A percentile compares a stretch with the other conserved stretches of the same genome.
These are phyloP conservation scores for Phytopythium chamaehyphon DNA, from an alignment of 352 stramenopile genomes.

Conservation along the genomic window DNA sequence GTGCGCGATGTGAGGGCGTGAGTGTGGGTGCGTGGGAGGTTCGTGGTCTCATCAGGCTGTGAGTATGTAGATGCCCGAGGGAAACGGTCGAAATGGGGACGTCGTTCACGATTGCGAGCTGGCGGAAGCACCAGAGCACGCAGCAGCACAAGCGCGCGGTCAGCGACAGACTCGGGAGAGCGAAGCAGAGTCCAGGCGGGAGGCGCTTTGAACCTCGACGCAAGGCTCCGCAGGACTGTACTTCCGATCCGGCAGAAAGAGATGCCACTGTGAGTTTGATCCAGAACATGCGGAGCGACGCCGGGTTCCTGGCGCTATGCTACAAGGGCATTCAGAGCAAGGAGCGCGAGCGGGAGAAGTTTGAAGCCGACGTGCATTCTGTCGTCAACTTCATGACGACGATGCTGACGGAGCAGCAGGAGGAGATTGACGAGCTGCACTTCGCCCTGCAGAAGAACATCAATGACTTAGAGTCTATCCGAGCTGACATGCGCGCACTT, in stretches of 20 bases:
- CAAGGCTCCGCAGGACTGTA: not conserved
- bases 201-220: not conserved
- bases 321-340: conserved; percentile 17
- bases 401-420: conserved; percentile 44
- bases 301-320: conserved; percentile 19
- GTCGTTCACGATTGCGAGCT: conserved; percentile 17
- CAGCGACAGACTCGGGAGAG: not conserved
- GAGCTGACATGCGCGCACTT: conserved; percentile 15
- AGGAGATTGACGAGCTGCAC: conserved; percentile 14
- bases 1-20: conserved; percentile 31
- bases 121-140: conserved; percentile 24
- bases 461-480: conserved; percentile 16
- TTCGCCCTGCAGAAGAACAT: conserved; percentile 11
- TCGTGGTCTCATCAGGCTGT: too few relatives aligned
- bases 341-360: conserved; percentile 15
- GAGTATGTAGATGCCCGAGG: conserved; percentile 4
- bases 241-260: too few relatives aligned
- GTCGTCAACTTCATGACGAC: conserved; percentile 43
- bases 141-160: conserved; percentile 1
- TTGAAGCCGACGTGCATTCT: conserved; percentile 26
- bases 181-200: not conserved
- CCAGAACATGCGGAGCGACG: conserved; percentile 10
- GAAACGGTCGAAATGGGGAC: conserved; percentile 27
- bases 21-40: not conserved
- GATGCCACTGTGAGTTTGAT: not conserved